These are phyloP conservation scores for Rosa persica DNA, from an alignment of 306 rosid genomes.

Conservation along the genomic window DNA sequence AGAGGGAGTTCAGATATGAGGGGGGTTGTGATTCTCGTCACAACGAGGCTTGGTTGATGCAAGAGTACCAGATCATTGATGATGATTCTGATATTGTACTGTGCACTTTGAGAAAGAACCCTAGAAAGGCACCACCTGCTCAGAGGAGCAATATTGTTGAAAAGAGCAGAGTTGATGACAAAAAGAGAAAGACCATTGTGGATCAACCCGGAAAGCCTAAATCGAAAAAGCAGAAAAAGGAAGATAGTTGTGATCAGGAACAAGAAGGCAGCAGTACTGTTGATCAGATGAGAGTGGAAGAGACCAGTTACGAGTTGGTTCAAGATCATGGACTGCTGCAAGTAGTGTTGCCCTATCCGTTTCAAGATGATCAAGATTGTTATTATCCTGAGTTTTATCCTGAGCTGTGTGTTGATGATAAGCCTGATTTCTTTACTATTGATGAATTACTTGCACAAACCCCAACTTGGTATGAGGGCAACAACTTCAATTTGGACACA, in stretches of 20 bases:
- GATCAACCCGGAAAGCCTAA: not conserved
- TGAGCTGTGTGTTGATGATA: not conserved
- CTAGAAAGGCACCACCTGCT: not conserved
- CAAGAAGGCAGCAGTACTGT: not conserved
- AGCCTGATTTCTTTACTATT: not conserved
- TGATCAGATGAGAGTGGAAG: not conserved
- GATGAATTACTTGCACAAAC: not conserved
- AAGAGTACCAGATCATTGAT: not conserved
- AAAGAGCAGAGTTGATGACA: not conserved
- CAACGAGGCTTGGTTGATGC: not conserved
- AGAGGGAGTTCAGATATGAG: not conserved
- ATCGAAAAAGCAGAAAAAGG: not conserved
- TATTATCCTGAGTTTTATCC: not conserved
- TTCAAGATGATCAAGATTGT: not conserved
- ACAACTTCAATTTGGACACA: not conserved
- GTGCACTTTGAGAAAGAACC: not conserved
- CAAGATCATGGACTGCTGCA: not conserved
- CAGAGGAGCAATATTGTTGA: not conserved
- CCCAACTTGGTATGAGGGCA: not conserved
- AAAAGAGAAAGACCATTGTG: not conserved
- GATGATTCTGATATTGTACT: not conserved
- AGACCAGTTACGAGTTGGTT: not conserved
- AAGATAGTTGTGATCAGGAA: not conserved
- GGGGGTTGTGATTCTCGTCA: not conserved
- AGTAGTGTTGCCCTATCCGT: not conserved